Conservation (phyloP, 768 basidiomycete species). For the Phanerochaete sordida region DNA sequence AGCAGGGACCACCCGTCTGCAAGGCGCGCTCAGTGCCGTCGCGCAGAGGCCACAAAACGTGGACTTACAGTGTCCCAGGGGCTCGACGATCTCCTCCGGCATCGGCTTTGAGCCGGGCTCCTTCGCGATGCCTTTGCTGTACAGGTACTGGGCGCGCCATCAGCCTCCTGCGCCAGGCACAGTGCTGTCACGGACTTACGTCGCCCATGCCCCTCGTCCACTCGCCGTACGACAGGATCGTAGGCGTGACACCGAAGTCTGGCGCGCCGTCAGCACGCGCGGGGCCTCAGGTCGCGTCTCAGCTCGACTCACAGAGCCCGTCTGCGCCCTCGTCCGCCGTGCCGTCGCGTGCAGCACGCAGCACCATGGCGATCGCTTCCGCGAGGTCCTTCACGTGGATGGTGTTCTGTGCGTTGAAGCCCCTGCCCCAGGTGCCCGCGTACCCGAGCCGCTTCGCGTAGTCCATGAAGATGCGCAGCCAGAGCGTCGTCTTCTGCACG, state of each 20-base stretch:
- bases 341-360: slow-evolving; percentile 38
- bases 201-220: slow-evolving; percentile 35
- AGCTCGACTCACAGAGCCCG: slow-evolving; percentile 34
- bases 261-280: slow-evolving; percentile 1
- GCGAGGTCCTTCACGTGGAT: slow-evolving; percentile 41
- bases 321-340: slow-evolving; percentile 38
- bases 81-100: slow-evolving; percentile 30
- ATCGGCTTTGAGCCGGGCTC: slow-evolving; percentile 32
- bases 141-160: slow-evolving; percentile 18
- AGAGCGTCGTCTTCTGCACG: slow-evolving; percentile 34
- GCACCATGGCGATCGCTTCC: slow-evolving; percentile 29
- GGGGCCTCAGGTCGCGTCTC: background rate
- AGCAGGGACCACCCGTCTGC: slow-evolving; percentile 39
- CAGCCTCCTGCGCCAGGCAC: too few relatives aligned
- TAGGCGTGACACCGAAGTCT: slow-evolving; percentile 34
- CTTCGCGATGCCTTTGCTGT: slow-evolving; percentile 30
- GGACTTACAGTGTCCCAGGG: slow-evolving; percentile 36
- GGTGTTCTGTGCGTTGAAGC: slow-evolving; percentile 34
- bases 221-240: slow-evolving; percentile 26
- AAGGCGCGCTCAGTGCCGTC: background rate
- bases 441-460: slow-evolving; percentile 30
- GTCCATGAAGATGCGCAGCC: slow-evolving; percentile 34
- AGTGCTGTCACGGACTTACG: slow-evolving; percentile 28
- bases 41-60: background rate
- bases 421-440: slow-evolving; percentile 42